Conservation (phyloP, 208 protist genomes). For the Acanthamoeba castellanii region DNA sequence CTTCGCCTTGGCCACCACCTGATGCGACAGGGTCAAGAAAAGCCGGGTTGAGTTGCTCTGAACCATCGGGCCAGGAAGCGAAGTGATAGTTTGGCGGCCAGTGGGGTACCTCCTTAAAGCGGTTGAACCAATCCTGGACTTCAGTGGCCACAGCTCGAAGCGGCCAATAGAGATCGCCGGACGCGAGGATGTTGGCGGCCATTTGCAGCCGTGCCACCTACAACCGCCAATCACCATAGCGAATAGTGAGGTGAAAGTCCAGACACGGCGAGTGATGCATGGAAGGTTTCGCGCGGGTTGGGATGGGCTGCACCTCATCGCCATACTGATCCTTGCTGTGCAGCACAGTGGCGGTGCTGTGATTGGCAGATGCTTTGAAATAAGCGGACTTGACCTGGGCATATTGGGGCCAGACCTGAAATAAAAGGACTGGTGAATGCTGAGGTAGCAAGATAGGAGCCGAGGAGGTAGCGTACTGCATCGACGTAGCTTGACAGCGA, state of each 20-base stretch:
- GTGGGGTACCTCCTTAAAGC: background rate
- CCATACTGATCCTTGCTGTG: constrained; percentile 59
- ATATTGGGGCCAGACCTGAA: background rate
- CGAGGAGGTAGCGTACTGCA: background rate
- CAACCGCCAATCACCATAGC: background rate
- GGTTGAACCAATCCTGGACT: constrained; percentile 12
- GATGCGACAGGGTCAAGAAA: background rate
- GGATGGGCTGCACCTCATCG: background rate
- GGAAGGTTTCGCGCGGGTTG: too few species aligned
- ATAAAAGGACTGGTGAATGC: background rate
- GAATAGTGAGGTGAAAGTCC: background rate
- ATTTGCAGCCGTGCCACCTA: constrained; percentile 12
- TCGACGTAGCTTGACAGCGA: background rate
- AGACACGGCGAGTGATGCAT: background rate
- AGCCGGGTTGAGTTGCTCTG: background rate
- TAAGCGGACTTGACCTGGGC: constrained; percentile 29
- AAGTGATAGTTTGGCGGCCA: background rate
- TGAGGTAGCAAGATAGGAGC: background rate
- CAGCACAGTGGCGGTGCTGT: background rate
- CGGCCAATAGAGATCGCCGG: background rate
- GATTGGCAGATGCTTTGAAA: constrained; percentile 13
- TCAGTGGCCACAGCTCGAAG: background rate
- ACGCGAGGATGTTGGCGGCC: background rate
- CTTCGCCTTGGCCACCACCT: constrained; percentile 6
- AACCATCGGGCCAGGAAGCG: background rate